These are phyloP conservation scores for Populus euphratica DNA, from an alignment of 345 rosid species.

Conservation along the genomic window DNA sequence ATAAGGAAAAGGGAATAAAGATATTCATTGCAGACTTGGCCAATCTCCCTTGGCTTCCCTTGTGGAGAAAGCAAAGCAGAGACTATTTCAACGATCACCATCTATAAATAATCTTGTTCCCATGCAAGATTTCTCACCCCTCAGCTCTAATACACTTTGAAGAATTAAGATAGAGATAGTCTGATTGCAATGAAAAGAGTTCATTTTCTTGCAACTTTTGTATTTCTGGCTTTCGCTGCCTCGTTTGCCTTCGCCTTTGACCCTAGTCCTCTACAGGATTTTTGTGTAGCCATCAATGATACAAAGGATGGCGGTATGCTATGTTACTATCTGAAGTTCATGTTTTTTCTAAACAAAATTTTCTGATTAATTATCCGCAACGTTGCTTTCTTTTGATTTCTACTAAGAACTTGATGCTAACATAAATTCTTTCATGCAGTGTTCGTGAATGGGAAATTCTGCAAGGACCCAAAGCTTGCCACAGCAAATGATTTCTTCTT, in stretches of 20 bases:
- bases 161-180: not conserved
- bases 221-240: not conserved
- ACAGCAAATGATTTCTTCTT: too few species aligned
- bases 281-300: constrained; percentile 9
- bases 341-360: too few species aligned
- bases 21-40: not conserved
- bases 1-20: too few species aligned
- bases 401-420: too few species aligned
- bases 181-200: not conserved
- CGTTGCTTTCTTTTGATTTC: too few species aligned
- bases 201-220: not conserved
- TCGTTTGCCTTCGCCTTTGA: constrained; percentile 7
- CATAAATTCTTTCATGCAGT: too few species aligned
- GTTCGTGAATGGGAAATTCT: too few species aligned
- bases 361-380: too few species aligned
- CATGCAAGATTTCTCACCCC: not conserved
- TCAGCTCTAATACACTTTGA: not conserved
- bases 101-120: constrained; percentile 5
- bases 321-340: not conserved
- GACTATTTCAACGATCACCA: not conserved
- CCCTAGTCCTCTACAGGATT: constrained; percentile 16
- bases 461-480: too few species aligned
- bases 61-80: not conserved
- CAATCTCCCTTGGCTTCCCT: too few species aligned
- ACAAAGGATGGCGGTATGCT: not conserved